phyloP scores from a whole-genome alignment of 768 basidiomycete species.

The Auricularia heimuer region DNA sequence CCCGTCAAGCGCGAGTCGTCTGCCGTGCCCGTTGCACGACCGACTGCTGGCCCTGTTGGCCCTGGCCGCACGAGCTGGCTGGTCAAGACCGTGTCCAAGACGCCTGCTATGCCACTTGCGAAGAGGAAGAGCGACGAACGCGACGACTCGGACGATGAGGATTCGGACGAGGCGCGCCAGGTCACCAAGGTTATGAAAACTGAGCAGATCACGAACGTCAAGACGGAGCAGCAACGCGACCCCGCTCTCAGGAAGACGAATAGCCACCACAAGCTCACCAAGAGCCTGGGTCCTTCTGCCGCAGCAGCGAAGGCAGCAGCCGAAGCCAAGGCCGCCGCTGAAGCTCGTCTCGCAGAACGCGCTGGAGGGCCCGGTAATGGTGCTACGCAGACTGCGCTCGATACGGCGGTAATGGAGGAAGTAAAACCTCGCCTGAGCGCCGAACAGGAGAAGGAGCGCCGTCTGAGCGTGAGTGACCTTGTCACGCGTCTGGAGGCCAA shows the following conservation, averaged over 20 bases:
- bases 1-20: neutral
- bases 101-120: neutral
- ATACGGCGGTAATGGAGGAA: neutral
- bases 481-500: constrained; percentile 29
- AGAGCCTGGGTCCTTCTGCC: constrained; percentile 52
- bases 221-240: constrained; percentile 14
- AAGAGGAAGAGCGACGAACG: neutral
- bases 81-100: neutral
- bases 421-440: neutral
- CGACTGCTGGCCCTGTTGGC: neutral
- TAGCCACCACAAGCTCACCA: constrained; percentile 34
- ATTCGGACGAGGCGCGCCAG: neutral
- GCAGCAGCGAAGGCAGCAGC: constrained; percentile 46
- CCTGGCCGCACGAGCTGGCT: neutral
- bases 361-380: constrained; percentile 29
- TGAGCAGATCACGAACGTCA: neutral
- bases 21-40: neutral
- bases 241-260: constrained; percentile 9
- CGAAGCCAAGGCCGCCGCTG: constrained; percentile 53
- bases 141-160: neutral
- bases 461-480: constrained; percentile 56
- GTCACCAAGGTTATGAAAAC: neutral
- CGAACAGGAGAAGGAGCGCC: constrained; percentile 17
- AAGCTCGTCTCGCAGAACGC: constrained; percentile 59
- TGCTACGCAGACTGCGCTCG: neutral